Base-by-base conservation (phyloP, 495 filamentous ascomycete genomes). In the Penicillium subrubescens region DNA sequence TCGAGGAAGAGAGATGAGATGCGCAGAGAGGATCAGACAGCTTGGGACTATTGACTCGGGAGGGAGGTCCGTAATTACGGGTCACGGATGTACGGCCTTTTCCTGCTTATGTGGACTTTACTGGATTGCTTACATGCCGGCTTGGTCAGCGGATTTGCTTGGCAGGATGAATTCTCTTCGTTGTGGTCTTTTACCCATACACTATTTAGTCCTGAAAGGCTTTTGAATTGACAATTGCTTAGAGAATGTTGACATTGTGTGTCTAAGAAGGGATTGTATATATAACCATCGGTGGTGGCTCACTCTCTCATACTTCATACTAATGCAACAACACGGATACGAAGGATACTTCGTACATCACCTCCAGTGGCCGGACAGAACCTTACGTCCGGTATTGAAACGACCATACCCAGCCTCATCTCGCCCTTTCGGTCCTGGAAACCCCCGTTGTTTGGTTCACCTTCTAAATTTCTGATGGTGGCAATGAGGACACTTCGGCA, bases 401-500 rank as follows among this genome's bases (percentile, higher is more conserved):
- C 50, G 35, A 19, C 54, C 6, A 51, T 23, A 27, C 44, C 44
- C 61, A 57, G 39, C 54, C 43, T 41, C 54, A 41, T 51, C 35
- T 17, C 12, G 35, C 39, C 41, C 37, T 27, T 31, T 41, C 35
- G 21, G 50, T 21, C 43, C 54, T 33, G 31, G 31, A 33, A 35
- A 27, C 25, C 25, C 12, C 62, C 46, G 52, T 43, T 37, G 53
- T 56, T 56, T 64, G 66, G 66, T 68, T 64, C 66, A 57, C 8
- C 65, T 31, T 31, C 29, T 63, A 64, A 73, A 73, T 71, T 61
- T 73, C 61, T 73, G 66, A 57, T 61, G 15, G 71, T 73, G 71
- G 71, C 68, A 67, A 72, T 50, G 43, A 46, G 8, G 55, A 43
- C 10, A 29, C 51, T 41, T 61, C 61, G 64, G 64, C 60, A 66